Percentiles rank a stretch among this genome's conserved stretches.
phyloP scores from a whole-genome alignment of 1,284 basidiomycete genomes.

The Blastosporella zonata region DNA sequence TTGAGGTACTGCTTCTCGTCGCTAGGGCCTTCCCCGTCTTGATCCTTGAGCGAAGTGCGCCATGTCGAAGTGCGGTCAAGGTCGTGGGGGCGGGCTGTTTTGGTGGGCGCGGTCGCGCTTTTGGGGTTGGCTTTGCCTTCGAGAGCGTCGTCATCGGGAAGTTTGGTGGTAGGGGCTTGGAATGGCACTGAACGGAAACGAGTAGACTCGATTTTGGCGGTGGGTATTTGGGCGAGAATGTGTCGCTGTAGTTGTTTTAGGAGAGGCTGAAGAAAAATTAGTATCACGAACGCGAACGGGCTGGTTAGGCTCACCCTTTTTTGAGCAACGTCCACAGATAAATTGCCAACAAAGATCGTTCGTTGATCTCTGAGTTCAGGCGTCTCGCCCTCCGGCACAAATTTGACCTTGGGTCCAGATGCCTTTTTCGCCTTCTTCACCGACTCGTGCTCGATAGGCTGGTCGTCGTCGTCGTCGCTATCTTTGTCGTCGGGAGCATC shows the following conservation, averaged over 20 bases:
- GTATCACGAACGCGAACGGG: not conserved
- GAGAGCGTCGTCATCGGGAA: conserved; percentile 42
- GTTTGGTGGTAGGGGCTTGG: conserved; percentile 69
- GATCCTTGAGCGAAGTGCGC: conserved; percentile 46
- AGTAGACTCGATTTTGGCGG: conserved; percentile 82
- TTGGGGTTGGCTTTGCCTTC: conserved; percentile 23
- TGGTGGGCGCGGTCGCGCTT: conserved; percentile 29
- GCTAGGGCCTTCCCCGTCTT: conserved; percentile 41
- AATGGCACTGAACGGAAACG: conserved; percentile 91
- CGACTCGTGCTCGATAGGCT: conserved; percentile 42
- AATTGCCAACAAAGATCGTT: conserved; percentile 93
- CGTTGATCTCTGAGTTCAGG: conserved; percentile 69
- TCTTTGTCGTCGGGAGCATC: conserved; percentile 10
- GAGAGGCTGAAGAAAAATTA: conserved; percentile 38
- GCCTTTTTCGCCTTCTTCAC: conserved; percentile 27
- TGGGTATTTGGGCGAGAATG: conserved; percentile 64
- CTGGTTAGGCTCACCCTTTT: conserved; percentile 53
- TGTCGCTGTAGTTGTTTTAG: conserved; percentile 72
- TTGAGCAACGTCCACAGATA: conserved; percentile 74
- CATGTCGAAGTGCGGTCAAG: conserved; percentile 66
- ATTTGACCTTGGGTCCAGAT: conserved; percentile 31
- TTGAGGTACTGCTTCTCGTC: conserved; percentile 71
- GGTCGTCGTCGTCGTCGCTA: conserved; percentile 16
- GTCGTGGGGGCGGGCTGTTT: conserved; percentile 47
- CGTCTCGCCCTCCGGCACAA: conserved; percentile 66